Percentiles rank a stretch among this genome's conserved stretches.
These are phyloP conservation scores for Leccinum uliginosum DNA, from an alignment of 768 basidiomycete genomes.

Conservation along the genomic window DNA sequence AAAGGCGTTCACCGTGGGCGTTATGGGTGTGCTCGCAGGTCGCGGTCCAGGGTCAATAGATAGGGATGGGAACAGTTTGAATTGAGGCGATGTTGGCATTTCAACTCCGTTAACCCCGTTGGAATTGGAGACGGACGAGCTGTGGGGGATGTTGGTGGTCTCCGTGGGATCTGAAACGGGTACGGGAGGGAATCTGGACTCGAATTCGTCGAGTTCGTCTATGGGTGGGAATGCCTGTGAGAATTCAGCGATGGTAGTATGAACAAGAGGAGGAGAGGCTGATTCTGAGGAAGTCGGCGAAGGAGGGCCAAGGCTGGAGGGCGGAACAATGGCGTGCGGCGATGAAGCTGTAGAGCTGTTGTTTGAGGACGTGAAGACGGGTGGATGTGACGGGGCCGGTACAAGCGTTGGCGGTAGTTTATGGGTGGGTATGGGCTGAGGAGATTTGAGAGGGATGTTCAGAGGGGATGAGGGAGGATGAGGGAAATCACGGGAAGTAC, in stretches of 20 bases:
- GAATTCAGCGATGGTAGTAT: slow-evolving; percentile 51
- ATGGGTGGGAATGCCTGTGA: slow-evolving; percentile 70
- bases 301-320: slow-evolving; percentile 70
- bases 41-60: slow-evolving; percentile 48
- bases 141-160: slow-evolving; percentile 15
- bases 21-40: slow-evolving; percentile 68
- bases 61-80: slow-evolving; percentile 37
- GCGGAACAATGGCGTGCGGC: slow-evolving; percentile 64
- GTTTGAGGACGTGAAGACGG: slow-evolving; percentile 19
- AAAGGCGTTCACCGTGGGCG: slow-evolving; percentile 52
- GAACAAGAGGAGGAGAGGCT: slow-evolving; percentile 49
- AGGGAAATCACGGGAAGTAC: slow-evolving; percentile 51
- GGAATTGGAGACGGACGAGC: slow-evolving; percentile 23
- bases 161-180: slow-evolving; percentile 41
- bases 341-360: slow-evolving; percentile 38
- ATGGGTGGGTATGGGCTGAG: slow-evolving; percentile 32
- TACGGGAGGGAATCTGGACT: slow-evolving; percentile 46
- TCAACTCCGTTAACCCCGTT: slow-evolving; percentile 29
- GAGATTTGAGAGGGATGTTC: slow-evolving; percentile 26
- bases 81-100: slow-evolving; percentile 29
- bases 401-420: slow-evolving; percentile 37
- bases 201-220: slow-evolving; percentile 63
- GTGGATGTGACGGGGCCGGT: slow-evolving; percentile 25
- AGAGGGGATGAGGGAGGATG: slow-evolving; percentile 31
- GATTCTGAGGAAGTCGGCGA: slow-evolving; percentile 70